phyloP scores from a whole-genome alignment of 1,284 basidiomycete species.

The Afroboletus lepidellus region DNA sequence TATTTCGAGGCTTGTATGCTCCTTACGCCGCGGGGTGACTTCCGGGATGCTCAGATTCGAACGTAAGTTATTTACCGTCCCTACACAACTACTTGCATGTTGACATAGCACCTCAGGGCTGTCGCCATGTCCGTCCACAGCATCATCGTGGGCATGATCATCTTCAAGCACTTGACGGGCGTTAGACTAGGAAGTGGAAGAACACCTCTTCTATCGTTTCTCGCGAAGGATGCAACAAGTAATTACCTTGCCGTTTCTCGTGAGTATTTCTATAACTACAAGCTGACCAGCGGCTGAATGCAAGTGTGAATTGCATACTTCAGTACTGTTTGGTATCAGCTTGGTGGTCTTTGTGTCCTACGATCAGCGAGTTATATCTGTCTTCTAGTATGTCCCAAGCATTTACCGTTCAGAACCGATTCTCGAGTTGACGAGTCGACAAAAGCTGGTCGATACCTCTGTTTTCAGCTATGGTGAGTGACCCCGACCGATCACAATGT shows the following conservation, averaged over 20 bases:
- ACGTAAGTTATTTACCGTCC: neutral
- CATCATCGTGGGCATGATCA: constrained; percentile 8
- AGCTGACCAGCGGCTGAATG: neutral
- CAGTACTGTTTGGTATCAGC: constrained; percentile 7
- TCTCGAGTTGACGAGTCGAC: constrained; percentile 1
- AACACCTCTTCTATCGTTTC: constrained; percentile 17
- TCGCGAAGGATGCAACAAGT: constrained; percentile 16
- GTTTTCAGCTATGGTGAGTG: constrained; percentile 14
- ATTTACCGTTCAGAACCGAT: neutral
- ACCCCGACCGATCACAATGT: neutral
- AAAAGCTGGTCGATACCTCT: constrained; percentile 17
- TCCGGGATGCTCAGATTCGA: neutral
- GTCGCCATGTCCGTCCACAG: constrained; percentile 9
- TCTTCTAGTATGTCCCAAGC: constrained; percentile 11
- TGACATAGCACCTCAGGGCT: constrained; percentile 8
- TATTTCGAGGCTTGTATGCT: constrained; percentile 21
- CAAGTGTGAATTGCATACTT: neutral
- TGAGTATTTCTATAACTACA: constrained; percentile 20
- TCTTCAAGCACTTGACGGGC: constrained; percentile 8
- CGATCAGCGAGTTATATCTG: neutral
- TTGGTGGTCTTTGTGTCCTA: neutral
- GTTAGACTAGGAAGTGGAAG: constrained; percentile 12
- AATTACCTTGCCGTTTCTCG: constrained; percentile 11
- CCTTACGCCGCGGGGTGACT: neutral
- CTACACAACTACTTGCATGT: neutral